phyloP scores from a whole-genome alignment of 1,139 yeast species.

The Taphrina deformans region DNA sequence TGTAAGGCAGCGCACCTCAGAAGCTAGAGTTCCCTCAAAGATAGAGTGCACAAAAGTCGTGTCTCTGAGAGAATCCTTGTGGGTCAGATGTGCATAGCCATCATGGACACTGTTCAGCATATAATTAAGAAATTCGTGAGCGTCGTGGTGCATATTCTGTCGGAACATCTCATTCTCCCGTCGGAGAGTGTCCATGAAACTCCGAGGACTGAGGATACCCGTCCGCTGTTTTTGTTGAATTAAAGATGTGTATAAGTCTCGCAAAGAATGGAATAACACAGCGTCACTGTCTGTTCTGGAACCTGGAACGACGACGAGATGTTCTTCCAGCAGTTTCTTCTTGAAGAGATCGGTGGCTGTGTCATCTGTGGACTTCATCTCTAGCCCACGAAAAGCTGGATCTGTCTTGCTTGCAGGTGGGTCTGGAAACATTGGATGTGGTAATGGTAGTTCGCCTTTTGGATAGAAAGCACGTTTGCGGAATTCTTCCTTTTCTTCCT shows the following conservation, averaged over 20 bases:
- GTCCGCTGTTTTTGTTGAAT: constrained; percentile 65
- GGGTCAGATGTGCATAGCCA: constrained; percentile 50
- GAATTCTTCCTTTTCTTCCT: constrained; percentile 29
- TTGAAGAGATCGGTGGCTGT: constrained; percentile 29
- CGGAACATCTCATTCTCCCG: constrained; percentile 69
- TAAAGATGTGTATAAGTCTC: constrained; percentile 83
- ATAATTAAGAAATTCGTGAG: constrained; percentile 92
- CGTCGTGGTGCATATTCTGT: constrained; percentile 95
- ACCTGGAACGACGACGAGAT: constrained; percentile 42
- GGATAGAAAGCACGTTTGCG: constrained; percentile 16
- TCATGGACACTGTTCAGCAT: constrained; percentile 80
- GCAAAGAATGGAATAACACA: constrained; percentile 68
- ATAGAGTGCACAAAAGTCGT: constrained; percentile 55
- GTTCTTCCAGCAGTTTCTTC: constrained; percentile 26
- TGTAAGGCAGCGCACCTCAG: constrained; percentile 83
- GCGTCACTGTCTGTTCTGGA: constrained; percentile 54
- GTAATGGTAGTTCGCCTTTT: constrained; percentile 16
- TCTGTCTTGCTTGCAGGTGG: constrained; percentile 13
- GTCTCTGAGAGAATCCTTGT: constrained; percentile 25
- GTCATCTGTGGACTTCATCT: constrained; percentile 33
- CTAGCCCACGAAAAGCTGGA: constrained; percentile 16
- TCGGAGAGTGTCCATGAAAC: constrained; percentile 71
- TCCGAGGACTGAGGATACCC: constrained; percentile 83
- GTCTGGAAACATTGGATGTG: constrained; percentile 21
- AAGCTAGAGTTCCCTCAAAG: constrained; percentile 82